A percentile compares a stretch with the other conserved stretches of the same genome.
phyloP scores from a whole-genome alignment of 306 rosid species.

The Herpetospermum pedunculosum region DNA sequence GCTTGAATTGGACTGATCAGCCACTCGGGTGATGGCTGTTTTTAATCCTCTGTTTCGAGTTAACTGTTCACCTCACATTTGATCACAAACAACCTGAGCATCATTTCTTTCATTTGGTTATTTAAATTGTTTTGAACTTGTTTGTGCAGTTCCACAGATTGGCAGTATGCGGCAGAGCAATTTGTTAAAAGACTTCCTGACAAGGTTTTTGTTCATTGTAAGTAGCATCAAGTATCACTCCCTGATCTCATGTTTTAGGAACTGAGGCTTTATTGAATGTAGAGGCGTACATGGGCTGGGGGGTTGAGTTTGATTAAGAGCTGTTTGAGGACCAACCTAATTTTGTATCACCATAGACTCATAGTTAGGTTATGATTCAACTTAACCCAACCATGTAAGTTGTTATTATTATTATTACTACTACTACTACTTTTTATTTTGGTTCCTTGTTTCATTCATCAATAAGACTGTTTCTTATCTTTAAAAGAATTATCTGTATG shows the following conservation, averaged over 20 bases:
- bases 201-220: slow-evolving; percentile 83
- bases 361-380: neutral
- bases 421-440: neutral
- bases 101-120: neutral
- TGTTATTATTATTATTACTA: too few species aligned
- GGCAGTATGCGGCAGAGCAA: slow-evolving; percentile 85
- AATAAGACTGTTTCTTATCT: neutral
- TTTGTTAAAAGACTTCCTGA: slow-evolving; percentile 71
- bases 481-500: neutral
- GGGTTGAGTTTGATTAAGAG: neutral
- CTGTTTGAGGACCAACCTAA: neutral
- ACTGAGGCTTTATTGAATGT: neutral
- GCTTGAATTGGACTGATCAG: neutral
- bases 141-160: slow-evolving; percentile 61
- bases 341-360: neutral
- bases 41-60: neutral
- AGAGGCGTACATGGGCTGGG: neutral
- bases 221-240: slow-evolving; percentile 12
- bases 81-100: neutral
- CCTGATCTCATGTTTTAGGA: neutral
- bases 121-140: slow-evolving; percentile 12
- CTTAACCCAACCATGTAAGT: neutral
- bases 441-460: neutral
- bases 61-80: neutral
- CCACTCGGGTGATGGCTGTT: neutral